phyloP scores from a whole-genome alignment of 2,329 filamentous ascomycete genomes.

The Penicillium sp. region DNA sequence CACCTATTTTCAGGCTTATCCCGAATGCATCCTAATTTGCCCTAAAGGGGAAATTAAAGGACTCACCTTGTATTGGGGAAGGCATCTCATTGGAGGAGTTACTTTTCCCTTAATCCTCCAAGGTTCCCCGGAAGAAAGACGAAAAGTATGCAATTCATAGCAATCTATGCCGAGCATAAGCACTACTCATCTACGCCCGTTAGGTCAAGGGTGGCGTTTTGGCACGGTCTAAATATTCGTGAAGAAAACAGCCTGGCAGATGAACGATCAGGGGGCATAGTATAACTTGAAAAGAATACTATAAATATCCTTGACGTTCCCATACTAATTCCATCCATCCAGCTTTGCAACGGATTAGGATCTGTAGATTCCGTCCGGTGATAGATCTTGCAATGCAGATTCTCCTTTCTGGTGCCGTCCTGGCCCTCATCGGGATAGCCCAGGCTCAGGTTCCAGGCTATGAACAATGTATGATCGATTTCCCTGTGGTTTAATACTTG shows the following conservation, averaged over 20 bases:
- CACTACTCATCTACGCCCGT: background rate
- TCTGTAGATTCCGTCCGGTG: too few relatives aligned
- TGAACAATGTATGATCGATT: constrained; percentile 10
- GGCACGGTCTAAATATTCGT: background rate
- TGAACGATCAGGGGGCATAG: background rate
- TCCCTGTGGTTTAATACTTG: background rate
- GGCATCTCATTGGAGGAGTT: constrained; percentile 4
- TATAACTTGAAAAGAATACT: background rate
- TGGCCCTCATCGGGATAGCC: constrained; percentile 3
- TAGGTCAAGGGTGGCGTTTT: background rate
- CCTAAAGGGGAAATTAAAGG: background rate
- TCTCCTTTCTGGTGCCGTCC: constrained; percentile 8
- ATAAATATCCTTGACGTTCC: background rate
- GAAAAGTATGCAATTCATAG: background rate
- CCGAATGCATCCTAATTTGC: background rate
- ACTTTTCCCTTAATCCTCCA: background rate
- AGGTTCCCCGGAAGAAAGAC: background rate
- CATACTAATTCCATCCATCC: background rate
- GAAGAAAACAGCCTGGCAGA: background rate
- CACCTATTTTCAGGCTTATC: background rate
- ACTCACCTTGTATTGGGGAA: background rate
- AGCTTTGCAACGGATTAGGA: background rate
- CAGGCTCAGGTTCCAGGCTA: constrained; percentile 17
- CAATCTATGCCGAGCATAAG: background rate
- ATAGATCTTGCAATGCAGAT: constrained; percentile 10